Base-by-base conservation (phyloP, 2,329 filamentous ascomycete species). In the Aspergillus carbonarius region DNA sequence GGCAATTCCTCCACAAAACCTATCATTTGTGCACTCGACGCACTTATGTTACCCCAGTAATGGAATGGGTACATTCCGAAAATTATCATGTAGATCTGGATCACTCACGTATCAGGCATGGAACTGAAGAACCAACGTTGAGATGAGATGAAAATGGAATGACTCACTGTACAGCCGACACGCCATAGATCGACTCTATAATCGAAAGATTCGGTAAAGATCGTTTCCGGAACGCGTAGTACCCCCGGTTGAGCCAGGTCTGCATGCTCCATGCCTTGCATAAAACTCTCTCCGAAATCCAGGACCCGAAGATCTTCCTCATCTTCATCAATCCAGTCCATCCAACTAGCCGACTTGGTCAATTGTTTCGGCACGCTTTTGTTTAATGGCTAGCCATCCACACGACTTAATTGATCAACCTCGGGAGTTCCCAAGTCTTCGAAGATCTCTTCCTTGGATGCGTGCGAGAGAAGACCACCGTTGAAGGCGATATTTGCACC, bases 141-240 rank as follows among this genome's bases (percentile, higher is more conserved):
- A 8, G 9, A 32, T n/a, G n/a, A n/a, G n/a, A n/a, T n/a, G n/a
- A n/a, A n/a, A n/a, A n/a, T n/a, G n/a, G n/a, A n/a, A n/a, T 32
- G 25, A 17, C 63, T n/a, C 63, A 70, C 66, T 54, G 67, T 63
- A 35, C 63, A 68, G 25, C 67, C 67, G 18, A 44, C 50, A 10
- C 66, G 63, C 74, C 68, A 76, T 35, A 75, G 63, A 30, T 76
- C 71, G 54, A 74, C 70, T 2, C 66, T 62, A 49, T 61, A 66
- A 60, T 67, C 65, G 66, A 76, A 71, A 6, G 8, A 20, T 30
- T 71, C 60, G 1, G 65, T 66, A 44, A 74, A 68, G 59, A 74
- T 70, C 1, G 69, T 65, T 59, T 75, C 72, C 4, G 66, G 72
- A 15, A 65, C 70, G 32, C 61, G 61, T 32, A 74, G 67, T 44